phyloP scores from a whole-genome alignment of 306 rosid species.

The Sphenostylis stenocarpa region DNA sequence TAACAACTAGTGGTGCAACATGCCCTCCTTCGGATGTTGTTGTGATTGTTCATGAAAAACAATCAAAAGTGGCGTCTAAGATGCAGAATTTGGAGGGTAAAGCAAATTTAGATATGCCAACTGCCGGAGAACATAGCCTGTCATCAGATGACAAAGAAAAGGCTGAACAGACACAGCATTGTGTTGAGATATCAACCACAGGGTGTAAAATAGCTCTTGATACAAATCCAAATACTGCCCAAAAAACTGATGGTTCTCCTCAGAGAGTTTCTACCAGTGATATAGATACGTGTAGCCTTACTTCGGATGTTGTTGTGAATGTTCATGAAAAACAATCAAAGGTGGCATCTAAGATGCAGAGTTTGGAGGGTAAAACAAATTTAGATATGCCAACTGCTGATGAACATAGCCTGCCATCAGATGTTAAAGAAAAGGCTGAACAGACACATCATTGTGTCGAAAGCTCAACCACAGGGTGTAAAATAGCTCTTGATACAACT shows the following conservation, averaged over 20 bases:
- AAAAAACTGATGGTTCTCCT: slow-evolving; percentile 34
- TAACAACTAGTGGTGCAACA: neutral
- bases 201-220: slow-evolving; percentile 32
- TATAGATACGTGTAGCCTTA: too few relatives aligned
- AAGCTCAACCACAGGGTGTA: slow-evolving; percentile 26
- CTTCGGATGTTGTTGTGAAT: neutral
- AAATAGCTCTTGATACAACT: slow-evolving; percentile 32
- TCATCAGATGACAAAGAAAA: slow-evolving; percentile 35
- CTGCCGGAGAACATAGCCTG: slow-evolving; percentile 20
- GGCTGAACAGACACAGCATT: slow-evolving; percentile 35
- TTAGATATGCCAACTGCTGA: slow-evolving; percentile 28
- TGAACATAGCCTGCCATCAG: slow-evolving; percentile 9
- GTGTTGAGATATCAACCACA: slow-evolving; percentile 29
- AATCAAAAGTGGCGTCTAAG: slow-evolving; percentile 27
- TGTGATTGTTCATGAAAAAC: slow-evolving; percentile 22
- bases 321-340: slow-evolving; percentile 32
- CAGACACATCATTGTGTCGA: slow-evolving; percentile 34
- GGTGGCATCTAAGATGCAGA: slow-evolving; percentile 24
- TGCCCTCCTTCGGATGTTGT: neutral
- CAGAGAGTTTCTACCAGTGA: slow-evolving; percentile 33
- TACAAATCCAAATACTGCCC: slow-evolving; percentile 30
- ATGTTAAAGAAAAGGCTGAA: slow-evolving; percentile 42
- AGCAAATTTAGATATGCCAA: slow-evolving; percentile 25
- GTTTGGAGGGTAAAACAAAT: slow-evolving; percentile 28
- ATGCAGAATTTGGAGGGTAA: slow-evolving; percentile 31